These are phyloP conservation scores for Hericium coralloides DNA, from an alignment of 768 basidiomycete genomes.

Conservation along the genomic window DNA sequence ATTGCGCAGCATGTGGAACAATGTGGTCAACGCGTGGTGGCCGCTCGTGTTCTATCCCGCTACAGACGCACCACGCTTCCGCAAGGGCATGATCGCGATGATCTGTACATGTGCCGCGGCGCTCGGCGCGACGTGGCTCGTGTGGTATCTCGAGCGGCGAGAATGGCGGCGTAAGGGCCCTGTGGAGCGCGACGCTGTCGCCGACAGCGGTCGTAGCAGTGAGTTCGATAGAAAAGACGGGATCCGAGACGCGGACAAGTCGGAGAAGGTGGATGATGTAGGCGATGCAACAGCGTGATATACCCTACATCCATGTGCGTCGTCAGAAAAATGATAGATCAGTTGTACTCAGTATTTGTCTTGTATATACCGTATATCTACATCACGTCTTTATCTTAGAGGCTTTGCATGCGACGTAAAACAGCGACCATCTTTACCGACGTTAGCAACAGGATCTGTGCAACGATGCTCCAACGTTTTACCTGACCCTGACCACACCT, in stretches of 20 bases:
- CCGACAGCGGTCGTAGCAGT: not conserved
- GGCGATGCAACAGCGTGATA: too few species aligned
- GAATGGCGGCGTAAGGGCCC: constrained; percentile 16
- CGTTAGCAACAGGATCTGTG: too few species aligned
- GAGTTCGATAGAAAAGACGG: not conserved
- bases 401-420: too few species aligned
- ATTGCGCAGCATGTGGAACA: constrained; percentile 53
- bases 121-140: constrained; percentile 42
- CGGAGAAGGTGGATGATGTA: not conserved
- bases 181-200: not conserved
- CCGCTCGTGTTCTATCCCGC: constrained; percentile 66
- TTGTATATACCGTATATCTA: too few species aligned
- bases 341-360: too few species aligned
- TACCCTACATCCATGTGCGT: too few species aligned
- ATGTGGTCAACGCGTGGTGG: constrained; percentile 63
- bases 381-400: too few species aligned
- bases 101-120: constrained; percentile 50
- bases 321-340: too few species aligned
- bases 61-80: constrained; percentile 59
- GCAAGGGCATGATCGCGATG: constrained; percentile 64
- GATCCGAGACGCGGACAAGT: not conserved
- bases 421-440: too few species aligned
- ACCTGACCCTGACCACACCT: too few species aligned
- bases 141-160: constrained; percentile 43
- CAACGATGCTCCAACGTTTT: too few species aligned